phyloP scores from a whole-genome alignment of 805 yeast species.

The Zygosaccharomyces siamensis region DNA sequence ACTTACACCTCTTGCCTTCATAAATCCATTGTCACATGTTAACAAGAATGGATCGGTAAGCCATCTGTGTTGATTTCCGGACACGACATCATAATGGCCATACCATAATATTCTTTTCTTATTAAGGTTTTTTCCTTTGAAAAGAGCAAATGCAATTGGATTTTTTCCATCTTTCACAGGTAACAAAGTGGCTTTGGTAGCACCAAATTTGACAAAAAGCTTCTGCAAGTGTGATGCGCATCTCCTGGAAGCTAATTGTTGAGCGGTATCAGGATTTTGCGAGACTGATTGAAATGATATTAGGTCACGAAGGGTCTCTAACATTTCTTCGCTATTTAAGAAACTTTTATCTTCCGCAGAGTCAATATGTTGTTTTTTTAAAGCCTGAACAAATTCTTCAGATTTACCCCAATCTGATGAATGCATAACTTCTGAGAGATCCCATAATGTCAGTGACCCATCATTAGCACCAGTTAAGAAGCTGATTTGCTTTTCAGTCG shows the following conservation, averaged over 20 bases:
- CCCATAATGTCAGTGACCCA: slow-evolving; percentile 70
- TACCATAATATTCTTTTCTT: slow-evolving; percentile 68
- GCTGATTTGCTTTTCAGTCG: slow-evolving; percentile 35
- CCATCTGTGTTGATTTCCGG: slow-evolving; percentile 62
- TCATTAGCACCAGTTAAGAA: slow-evolving; percentile 68
- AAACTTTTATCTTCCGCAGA: slow-evolving; percentile 11
- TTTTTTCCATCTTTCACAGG: slow-evolving; percentile 69
- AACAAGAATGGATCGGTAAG: slow-evolving; percentile 70
- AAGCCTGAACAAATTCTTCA: slow-evolving; percentile 1
- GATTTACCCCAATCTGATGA: slow-evolving; percentile 5
- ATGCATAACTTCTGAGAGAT: slow-evolving; percentile 27
- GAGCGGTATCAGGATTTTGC: slow-evolving; percentile 50
- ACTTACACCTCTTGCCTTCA: slow-evolving; percentile 88
- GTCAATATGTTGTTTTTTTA: neutral
- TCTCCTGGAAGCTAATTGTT: slow-evolving; percentile 69
- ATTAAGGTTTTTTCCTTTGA: slow-evolving; percentile 38
- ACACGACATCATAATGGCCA: slow-evolving; percentile 95
- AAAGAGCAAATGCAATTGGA: slow-evolving; percentile 78
- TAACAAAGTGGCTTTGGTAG: slow-evolving; percentile 56
- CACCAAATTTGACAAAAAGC: slow-evolving; percentile 64
- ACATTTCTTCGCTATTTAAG: slow-evolving; percentile 55
- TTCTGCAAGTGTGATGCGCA: slow-evolving; percentile 75
- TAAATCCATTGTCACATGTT: slow-evolving; percentile 74
- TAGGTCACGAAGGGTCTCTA: slow-evolving; percentile 55
- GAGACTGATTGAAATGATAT: slow-evolving; percentile 76